phyloP scores from a whole-genome alignment of 2,329 filamentous ascomycete species.

The Fusarium keratoplasticum region DNA sequence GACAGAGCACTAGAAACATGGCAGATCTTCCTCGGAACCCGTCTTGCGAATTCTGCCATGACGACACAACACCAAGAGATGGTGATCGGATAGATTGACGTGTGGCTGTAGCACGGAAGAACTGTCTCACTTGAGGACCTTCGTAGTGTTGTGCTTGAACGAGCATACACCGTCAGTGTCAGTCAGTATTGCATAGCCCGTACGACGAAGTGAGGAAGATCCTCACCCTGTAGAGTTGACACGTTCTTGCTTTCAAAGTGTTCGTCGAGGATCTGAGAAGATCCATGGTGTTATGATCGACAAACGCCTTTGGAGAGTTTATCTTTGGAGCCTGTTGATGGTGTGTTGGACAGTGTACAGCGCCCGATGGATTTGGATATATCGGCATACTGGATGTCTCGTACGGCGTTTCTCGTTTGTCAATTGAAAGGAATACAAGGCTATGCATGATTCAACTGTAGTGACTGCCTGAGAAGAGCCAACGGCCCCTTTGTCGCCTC shows the following conservation, averaged over 20 bases:
- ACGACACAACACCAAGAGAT: constrained; percentile 2
- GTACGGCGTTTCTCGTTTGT: not conserved
- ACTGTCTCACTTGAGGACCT: not conserved
- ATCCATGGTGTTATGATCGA: not conserved
- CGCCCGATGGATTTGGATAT: not conserved
- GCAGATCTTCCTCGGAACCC: not conserved
- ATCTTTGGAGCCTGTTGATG: not conserved
- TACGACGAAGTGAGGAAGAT: not conserved
- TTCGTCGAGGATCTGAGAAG: not conserved
- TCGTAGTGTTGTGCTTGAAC: not conserved
- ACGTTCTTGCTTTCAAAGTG: not conserved
- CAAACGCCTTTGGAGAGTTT: too few species aligned
- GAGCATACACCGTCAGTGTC: not conserved
- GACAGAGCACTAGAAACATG: not conserved
- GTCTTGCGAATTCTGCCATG: constrained; percentile 1
- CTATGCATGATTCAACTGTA: not conserved
- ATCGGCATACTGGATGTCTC: not conserved
- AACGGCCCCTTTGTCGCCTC: not conserved
- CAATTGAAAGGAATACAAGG: not conserved
- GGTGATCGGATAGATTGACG: not conserved
- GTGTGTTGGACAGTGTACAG: not conserved
- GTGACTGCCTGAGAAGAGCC: not conserved
- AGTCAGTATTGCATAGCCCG: not conserved
- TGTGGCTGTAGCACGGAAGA: constrained; percentile 1
- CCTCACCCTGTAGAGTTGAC: not conserved